phyloP scores from a whole-genome alignment of 768 basidiomycete genomes.

The Coprinopsis sp. region DNA sequence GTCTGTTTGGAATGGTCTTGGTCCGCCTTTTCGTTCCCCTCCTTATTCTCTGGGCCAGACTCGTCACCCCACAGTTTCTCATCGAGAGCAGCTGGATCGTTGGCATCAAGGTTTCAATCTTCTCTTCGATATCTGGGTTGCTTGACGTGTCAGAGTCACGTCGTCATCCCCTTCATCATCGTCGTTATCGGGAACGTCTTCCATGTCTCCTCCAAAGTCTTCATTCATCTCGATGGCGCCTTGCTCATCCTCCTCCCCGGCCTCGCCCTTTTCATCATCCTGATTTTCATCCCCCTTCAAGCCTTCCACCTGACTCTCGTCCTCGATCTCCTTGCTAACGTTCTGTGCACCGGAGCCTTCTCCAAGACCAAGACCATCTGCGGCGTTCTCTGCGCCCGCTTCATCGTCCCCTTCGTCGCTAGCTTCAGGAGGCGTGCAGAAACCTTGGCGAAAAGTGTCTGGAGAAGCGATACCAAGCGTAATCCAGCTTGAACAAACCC shows the following conservation, averaged over 20 bases:
- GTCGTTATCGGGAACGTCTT: slow-evolving; percentile 72
- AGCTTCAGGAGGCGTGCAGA: slow-evolving; percentile 82
- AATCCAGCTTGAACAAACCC: slow-evolving; percentile 79
- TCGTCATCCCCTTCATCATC: slow-evolving; percentile 45
- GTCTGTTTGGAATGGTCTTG: slow-evolving; percentile 55
- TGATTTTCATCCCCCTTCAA: slow-evolving; percentile 59
- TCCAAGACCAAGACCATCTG: slow-evolving; percentile 83
- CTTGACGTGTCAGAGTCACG: slow-evolving; percentile 50
- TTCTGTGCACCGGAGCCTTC: slow-evolving; percentile 82
- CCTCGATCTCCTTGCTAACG: slow-evolving; percentile 91
- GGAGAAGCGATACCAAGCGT: slow-evolving; percentile 68
- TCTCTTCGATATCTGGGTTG: slow-evolving; percentile 74
- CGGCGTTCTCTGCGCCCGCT: slow-evolving; percentile 44
- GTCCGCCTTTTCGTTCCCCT: slow-evolving; percentile 52
- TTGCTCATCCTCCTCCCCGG: slow-evolving; percentile 52
- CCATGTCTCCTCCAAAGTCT: slow-evolving; percentile 83
- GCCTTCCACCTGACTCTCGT: slow-evolving; percentile 96
- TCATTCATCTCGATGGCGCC: slow-evolving; percentile 89
- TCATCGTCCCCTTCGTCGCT: slow-evolving; percentile 53
- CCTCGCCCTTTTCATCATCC: too few relatives aligned
- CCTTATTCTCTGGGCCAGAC: slow-evolving; percentile 46
- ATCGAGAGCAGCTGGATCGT: slow-evolving; percentile 81
- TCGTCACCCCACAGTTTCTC: slow-evolving; percentile 97
- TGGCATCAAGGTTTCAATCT: slow-evolving; percentile 75
- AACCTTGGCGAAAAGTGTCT: slow-evolving; percentile 80